Evolutionary conservation across 306 rosid species (phyloP), one percentile per base, ranked within the genome.

Genomic region (Luffa acutangula): DNA sequence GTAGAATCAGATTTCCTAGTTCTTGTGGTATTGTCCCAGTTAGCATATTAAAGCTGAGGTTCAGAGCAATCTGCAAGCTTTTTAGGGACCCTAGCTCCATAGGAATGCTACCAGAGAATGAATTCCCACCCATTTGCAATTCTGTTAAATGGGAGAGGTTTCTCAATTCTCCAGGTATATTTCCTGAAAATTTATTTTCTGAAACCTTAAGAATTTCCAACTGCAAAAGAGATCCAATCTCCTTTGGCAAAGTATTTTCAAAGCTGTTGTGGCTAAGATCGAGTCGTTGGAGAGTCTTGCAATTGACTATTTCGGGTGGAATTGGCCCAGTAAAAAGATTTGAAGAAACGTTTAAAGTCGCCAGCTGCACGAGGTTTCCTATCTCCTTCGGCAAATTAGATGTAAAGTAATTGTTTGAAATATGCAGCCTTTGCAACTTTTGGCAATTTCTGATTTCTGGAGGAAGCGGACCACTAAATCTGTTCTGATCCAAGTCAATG

Each of bases 201-300:
- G 98, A 93, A 79, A 90, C 88, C 86, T 87, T 80, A 86, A 96
- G 96, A 79, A 91, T 83, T 91, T 96, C 99, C 92, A 96, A 80
- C 75, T 93, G 92, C 42, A 83, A 83, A 74, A 96, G 94, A 52
- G 90, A 89, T 83, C 99, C 99, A 34, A 93, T 76, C 87, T 88
- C 93, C 66, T 75, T 56, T 7, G 96, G 99, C 76, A 96, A 87
- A 77, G 89, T 78, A 62, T 83, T 86, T 8, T 67, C 65, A 48
- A 96, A 93, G 79, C 73, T 86, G 71, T 96, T 96, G 34, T 20
- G 76, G 67, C 99, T 91, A 78, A 96, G 90, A 79, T 96, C 99
- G 14, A 96, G 96, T 34, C 99, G 89, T 59, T 96, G 99, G 59
- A 96, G 97, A 88, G 13, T 88, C 83, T 69, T 84, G 83, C 98